Base-by-base conservation (phyloP, 192 early-diverging fungal genomes). In the Linnemannia zychae region DNA sequence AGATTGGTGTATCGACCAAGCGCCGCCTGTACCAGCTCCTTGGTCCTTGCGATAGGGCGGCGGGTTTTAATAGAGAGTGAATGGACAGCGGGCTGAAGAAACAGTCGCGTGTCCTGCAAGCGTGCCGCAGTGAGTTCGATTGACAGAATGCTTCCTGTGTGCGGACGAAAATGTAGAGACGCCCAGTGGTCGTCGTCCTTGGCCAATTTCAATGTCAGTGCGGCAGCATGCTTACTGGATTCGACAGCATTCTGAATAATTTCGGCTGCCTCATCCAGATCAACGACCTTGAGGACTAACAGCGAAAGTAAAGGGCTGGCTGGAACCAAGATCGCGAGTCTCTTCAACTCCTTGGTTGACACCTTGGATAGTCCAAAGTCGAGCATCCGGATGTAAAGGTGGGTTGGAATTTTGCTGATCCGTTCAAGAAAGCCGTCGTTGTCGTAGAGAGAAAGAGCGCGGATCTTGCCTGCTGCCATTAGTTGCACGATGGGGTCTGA, bases 401-500 rank as follows among this genome's bases (percentile, higher is more conserved):
- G 24, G 24, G 5, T 57, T 11, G 52, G 52, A 4, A 57, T n/a
- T 9, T 57, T 75, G 40, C 36, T 40, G 36, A 76, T 50, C 75
- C 75, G 60, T 6, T 38, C 18, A 17, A 36, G 40, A 15, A 76
- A 67, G 28, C 47, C 47, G 1, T 68, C 31, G 46, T 44, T 48
- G 24, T 47, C 18, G 63, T 33, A 9, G 24, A 76, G 65, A 9
- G 40, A 13, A 7, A 80, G 31, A 33, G 52, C 11, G 44, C 73
- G 72, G 49, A 79, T 49, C 36, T 49, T 71, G 4, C 60, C 52
- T 22, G 72, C 38, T n/a, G 48, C 18, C 71, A 79, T 36, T 3
- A 79, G 60, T 71, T 68, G 31, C 7, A 74, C 22, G 12, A 79
- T 40, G 0, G 78, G 78, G 11, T 79, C 71, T 6, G 33, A 79